Evolutionary conservation across 768 basidiomycete genomes (phyloP).

Genomic region (Ramaria sp.): DNA sequence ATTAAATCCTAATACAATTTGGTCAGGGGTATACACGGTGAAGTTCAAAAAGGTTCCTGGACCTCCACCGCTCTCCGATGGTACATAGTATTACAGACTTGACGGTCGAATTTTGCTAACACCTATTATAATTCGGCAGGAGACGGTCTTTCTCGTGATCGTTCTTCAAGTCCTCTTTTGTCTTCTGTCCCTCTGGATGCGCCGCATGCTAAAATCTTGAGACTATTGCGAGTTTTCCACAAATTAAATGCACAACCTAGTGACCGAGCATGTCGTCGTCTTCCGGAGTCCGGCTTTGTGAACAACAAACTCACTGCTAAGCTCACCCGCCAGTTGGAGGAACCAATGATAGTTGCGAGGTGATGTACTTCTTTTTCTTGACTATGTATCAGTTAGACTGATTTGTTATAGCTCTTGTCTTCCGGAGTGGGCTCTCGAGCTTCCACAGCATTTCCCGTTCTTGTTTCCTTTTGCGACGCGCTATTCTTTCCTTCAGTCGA

Average conservation of each 20-base stretch:
- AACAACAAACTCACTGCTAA: slow-evolving; percentile 98
- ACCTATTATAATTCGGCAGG: slow-evolving; percentile 15
- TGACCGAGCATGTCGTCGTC: slow-evolving; percentile 41
- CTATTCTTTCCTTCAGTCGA: slow-evolving; percentile 94
- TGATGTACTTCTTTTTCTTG: slow-evolving; percentile 22
- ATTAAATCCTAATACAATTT: slow-evolving; percentile 60
- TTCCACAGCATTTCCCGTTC: slow-evolving; percentile 96
- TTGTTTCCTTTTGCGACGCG: slow-evolving; percentile 98
- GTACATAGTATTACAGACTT: slow-evolving; percentile 29
- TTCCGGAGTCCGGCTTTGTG: slow-evolving; percentile 80
- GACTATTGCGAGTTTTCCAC: slow-evolving; percentile 79
- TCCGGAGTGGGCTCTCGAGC: slow-evolving; percentile 94
- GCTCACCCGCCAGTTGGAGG: slow-evolving; percentile 92
- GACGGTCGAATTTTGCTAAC: background rate
- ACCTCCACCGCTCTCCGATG: slow-evolving; percentile 52
- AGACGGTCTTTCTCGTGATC: slow-evolving; percentile 37
- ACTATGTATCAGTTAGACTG: background rate
- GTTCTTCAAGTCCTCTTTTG: slow-evolving; percentile 55
- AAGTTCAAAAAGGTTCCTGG: slow-evolving; percentile 90
- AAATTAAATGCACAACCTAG: slow-evolving; percentile 67
- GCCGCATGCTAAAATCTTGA: slow-evolving; percentile 81
- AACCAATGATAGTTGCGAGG: slow-evolving; percentile 99
- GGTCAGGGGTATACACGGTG: slow-evolving; percentile 85
- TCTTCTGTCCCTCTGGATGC: slow-evolving; percentile 78
- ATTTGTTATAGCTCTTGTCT: slow-evolving; percentile 63